Percentiles rank a stretch among this genome's conserved stretches.
These are phyloP conservation scores for Zalaria sp. DNA, from an alignment of 2,329 filamentous ascomycete genomes.

Conservation along the genomic window DNA sequence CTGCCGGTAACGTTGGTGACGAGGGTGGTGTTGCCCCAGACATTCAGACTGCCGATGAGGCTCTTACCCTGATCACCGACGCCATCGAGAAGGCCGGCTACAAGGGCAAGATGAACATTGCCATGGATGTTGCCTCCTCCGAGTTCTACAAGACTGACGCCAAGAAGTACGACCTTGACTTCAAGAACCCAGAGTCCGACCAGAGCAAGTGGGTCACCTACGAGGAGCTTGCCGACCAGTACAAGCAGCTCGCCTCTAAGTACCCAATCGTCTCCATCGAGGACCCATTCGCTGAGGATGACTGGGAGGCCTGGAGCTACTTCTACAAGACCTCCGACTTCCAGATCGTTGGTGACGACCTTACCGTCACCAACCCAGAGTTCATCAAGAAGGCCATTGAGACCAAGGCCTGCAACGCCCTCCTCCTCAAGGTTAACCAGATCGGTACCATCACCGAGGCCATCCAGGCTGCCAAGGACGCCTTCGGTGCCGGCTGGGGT, in stretches of 20 bases:
- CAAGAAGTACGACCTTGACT: slow-evolving; percentile 99
- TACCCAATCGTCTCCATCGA: slow-evolving; percentile 99
- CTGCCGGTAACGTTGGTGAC: slow-evolving; percentile 96
- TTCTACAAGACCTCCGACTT: slow-evolving; percentile 99
- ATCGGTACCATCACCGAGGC: slow-evolving; percentile 98
- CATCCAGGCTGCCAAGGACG: slow-evolving; percentile 97
- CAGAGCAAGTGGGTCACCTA: slow-evolving; percentile 96
- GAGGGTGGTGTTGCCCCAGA: slow-evolving; percentile 99
- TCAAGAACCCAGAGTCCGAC: slow-evolving; percentile 99
- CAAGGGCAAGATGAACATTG: slow-evolving; percentile 91
- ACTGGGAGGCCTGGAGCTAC: slow-evolving; percentile 99
- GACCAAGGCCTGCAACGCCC: slow-evolving; percentile 95
- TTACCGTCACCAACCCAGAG: slow-evolving; percentile 97
- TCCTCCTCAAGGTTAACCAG: slow-evolving; percentile 99
- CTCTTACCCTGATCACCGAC: slow-evolving; percentile 87
- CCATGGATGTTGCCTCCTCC: slow-evolving; percentile 97
- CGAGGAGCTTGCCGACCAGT: slow-evolving; percentile 86
- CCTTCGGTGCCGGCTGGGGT: slow-evolving; percentile 88
- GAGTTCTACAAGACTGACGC: slow-evolving; percentile 95
- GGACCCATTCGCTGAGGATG: slow-evolving; percentile 98
- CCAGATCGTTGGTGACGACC: slow-evolving; percentile 95
- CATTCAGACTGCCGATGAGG: slow-evolving; percentile 94
- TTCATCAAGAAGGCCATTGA: slow-evolving; percentile 99
- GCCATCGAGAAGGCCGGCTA: slow-evolving; percentile 93
- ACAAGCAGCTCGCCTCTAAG: slow-evolving; percentile 77